Percentiles rank a stretch among this genome's conserved stretches.
phyloP scores from a whole-genome alignment of 31 red algal genomes.

The Bonnemaisonia californica region DNA sequence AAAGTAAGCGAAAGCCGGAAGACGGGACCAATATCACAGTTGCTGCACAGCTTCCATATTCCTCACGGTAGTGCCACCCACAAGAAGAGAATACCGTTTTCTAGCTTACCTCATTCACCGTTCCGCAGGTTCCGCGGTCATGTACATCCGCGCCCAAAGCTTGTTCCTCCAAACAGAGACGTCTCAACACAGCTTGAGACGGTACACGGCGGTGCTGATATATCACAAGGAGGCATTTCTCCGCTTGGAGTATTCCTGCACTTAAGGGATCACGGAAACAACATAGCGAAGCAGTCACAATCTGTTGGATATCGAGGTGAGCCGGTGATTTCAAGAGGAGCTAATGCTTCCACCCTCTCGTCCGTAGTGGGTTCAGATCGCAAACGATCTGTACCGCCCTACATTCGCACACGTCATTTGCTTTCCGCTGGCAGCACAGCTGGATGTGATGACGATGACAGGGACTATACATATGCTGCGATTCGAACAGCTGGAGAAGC shows the following conservation, averaged over 20 bases:
- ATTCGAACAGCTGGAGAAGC: constrained; percentile 59
- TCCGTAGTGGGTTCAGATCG: not conserved
- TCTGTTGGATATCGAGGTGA: not conserved
- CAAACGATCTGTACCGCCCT: not conserved
- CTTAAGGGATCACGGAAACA: not conserved
- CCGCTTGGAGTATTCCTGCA: not conserved
- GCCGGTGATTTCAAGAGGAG: not conserved
- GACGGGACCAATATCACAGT: not conserved
- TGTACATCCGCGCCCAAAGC: not conserved
- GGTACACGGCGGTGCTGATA: not conserved
- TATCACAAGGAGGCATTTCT: not conserved
- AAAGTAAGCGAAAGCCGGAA: not conserved
- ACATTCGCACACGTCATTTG: not conserved
- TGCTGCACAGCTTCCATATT: not conserved
- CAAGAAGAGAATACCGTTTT: not conserved
- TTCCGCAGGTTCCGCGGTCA: not conserved
- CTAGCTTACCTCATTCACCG: not conserved
- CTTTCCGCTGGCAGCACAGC: not conserved
- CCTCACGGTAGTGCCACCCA: not conserved
- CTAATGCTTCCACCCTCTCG: not conserved
- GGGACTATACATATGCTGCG: constrained; percentile 45
- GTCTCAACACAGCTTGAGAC: not conserved
- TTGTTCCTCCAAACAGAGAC: no score
- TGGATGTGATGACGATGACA: not conserved
- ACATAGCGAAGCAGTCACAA: not conserved